These are phyloP conservation scores for Capsicum pubescens DNA, from an alignment of 257 asterid genomes.

Conservation along the genomic window DNA sequence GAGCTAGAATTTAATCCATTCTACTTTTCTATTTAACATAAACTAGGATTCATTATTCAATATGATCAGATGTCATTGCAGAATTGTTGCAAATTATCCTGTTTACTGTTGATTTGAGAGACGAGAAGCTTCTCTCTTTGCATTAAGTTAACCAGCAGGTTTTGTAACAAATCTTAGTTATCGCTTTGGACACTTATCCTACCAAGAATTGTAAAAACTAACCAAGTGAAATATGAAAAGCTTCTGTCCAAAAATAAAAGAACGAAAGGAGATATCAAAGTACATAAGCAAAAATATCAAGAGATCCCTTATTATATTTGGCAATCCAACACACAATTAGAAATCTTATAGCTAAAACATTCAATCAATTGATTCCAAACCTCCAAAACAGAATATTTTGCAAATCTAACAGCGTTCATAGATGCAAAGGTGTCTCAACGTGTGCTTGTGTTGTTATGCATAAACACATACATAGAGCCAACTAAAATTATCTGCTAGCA, in stretches of 20 bases:
- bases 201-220: not conserved
- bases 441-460: not conserved
- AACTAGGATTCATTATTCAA: slow-evolving; percentile 1
- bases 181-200: not conserved
- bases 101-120: slow-evolving; percentile 20
- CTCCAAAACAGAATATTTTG: not conserved
- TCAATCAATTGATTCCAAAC: not conserved
- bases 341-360: not conserved
- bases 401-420: not conserved
- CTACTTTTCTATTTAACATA: slow-evolving; percentile 1
- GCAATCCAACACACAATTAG: not conserved
- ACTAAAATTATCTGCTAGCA: not conserved
- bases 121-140: not conserved
- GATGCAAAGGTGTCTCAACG: slow-evolving; percentile 9
- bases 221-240: not conserved
- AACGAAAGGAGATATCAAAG: not conserved
- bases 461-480: slow-evolving; percentile 12
- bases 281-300: not conserved
- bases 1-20: not conserved
- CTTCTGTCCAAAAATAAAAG: not conserved
- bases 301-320: not conserved
- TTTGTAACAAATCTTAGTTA: too few relatives aligned
- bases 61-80: not conserved
- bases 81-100: slow-evolving; percentile 1
- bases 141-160: too few relatives aligned